Percentiles rank a stretch among this genome's conserved stretches.
Evolutionary conservation across 225 moss, liverwort and hornwort genomes (phyloP).

Genomic region (Sphagnum contortum): DNA sequence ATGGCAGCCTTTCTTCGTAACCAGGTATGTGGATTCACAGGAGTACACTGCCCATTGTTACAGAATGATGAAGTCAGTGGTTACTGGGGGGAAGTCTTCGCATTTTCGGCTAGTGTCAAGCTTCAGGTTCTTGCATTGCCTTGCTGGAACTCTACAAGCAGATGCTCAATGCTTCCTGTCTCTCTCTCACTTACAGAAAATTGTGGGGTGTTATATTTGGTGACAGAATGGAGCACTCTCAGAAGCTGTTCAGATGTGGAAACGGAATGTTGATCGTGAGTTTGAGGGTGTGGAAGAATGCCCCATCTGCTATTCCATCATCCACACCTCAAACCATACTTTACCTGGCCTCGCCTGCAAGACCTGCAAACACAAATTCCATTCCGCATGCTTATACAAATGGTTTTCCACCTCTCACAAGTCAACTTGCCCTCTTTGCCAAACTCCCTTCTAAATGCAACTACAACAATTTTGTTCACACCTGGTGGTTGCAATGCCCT

Average conservation of each 20-base stretch:
- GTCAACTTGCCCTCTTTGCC: constrained; percentile 98
- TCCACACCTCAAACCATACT: constrained; percentile 86
- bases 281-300: constrained; percentile 98
- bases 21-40: constrained; percentile 44
- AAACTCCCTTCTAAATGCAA: constrained; percentile 58
- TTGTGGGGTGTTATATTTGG: constrained; percentile 3
- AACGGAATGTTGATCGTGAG: constrained; percentile 89
- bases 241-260: constrained; percentile 96
- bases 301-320: constrained; percentile 97
- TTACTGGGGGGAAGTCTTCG: too few relatives aligned
- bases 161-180: neutral
- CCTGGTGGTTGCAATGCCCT: too few relatives aligned
- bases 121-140: too few relatives aligned
- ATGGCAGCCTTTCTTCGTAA: constrained; percentile 90
- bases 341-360: constrained; percentile 87
- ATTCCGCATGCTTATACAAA: constrained; percentile 91
- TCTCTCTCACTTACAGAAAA: too few relatives aligned
- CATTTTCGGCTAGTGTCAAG: too few relatives aligned
- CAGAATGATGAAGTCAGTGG: too few relatives aligned
- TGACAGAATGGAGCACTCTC: constrained; percentile 84
- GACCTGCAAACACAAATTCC: constrained; percentile 91
- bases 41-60: too few relatives aligned
- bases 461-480: too few relatives aligned
- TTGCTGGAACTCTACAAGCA: neutral
- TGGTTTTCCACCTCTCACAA: constrained; percentile 98